Evolutionary conservation across 1,139 yeast genomes (phyloP).

Genomic region (Kazachstania sp.): DNA sequence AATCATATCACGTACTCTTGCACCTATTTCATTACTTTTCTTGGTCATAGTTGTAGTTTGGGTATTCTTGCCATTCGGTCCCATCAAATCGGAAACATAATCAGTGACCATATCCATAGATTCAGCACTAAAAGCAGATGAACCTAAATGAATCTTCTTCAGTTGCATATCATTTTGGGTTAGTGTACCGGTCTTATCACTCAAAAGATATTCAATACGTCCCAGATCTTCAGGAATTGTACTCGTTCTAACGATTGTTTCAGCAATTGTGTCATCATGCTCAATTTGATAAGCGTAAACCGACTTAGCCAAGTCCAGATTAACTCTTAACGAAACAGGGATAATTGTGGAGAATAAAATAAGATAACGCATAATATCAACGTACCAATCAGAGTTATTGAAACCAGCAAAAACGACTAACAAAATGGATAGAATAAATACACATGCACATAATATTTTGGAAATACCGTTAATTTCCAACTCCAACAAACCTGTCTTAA

Average conservation of each 20-base stretch:
- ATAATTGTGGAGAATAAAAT: constrained; percentile 91
- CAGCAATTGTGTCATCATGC: constrained; percentile 70
- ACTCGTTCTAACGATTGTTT: constrained; percentile 89
- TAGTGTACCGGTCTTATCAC: constrained; percentile 95
- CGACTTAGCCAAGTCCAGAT: constrained; percentile 88
- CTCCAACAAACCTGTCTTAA: constrained; percentile 83
- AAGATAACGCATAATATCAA: constrained; percentile 81
- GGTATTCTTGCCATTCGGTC: constrained; percentile 6
- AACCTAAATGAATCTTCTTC: constrained; percentile 85
- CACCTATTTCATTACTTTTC: constrained; percentile 50
- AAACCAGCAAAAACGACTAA: constrained; percentile 78
- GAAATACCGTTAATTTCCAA: constrained; percentile 83
- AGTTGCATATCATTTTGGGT: constrained; percentile 98
- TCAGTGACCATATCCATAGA: constrained; percentile 82
- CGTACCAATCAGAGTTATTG: constrained; percentile 64
- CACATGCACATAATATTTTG: constrained; percentile 80
- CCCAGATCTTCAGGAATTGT: constrained; percentile 98
- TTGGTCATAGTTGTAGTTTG: constrained; percentile 33
- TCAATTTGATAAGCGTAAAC: constrained; percentile 95
- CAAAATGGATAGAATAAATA: constrained; percentile 64
- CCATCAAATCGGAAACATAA: constrained; percentile 39
- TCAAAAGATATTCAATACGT: constrained; percentile 80
- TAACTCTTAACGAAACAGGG: constrained; percentile 91
- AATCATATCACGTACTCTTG: constrained; percentile 70
- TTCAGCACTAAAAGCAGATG: constrained; percentile 87